A percentile compares a stretch with the other conserved stretches of the same genome.
These are phyloP conservation scores for Candida alai DNA, from an alignment of 805 yeast species.

Conservation along the genomic window DNA sequence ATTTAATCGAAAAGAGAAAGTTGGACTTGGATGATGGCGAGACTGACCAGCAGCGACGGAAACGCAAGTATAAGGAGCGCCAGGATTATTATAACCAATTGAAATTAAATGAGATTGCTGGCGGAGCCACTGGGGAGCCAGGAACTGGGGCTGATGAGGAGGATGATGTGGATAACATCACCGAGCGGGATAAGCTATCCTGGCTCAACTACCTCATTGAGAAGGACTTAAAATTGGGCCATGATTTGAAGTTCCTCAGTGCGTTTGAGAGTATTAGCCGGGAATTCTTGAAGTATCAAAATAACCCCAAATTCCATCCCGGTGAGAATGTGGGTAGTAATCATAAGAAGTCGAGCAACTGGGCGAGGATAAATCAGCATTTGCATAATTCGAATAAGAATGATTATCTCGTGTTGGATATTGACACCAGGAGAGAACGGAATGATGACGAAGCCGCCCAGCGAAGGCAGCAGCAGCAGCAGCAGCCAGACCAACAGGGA, in stretches of 20 bases:
- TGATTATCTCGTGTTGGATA: slow-evolving; percentile 26
- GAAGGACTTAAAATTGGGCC: slow-evolving; percentile 32
- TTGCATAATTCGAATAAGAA: slow-evolving; percentile 22
- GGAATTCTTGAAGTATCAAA: slow-evolving; percentile 24
- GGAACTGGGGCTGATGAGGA: slow-evolving; percentile 17
- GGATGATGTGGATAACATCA: slow-evolving; percentile 15
- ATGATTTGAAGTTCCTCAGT: slow-evolving; percentile 31
- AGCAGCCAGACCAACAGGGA: neutral
- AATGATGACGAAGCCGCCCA: neutral
- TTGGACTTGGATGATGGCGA: slow-evolving; percentile 29
- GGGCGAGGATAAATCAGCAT: slow-evolving; percentile 19
- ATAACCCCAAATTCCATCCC: slow-evolving; percentile 29
- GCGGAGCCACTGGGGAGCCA: neutral
- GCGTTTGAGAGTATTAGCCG: slow-evolving; percentile 20
- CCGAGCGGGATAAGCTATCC: slow-evolving; percentile 22
- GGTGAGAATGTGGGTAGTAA: slow-evolving; percentile 11
- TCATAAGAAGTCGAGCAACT: slow-evolving; percentile 7
- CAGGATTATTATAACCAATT: slow-evolving; percentile 39
- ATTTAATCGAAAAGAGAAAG: slow-evolving; percentile 36
- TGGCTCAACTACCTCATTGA: slow-evolving; percentile 40
- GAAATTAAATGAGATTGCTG: slow-evolving; percentile 13
- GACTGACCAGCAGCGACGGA: slow-evolving; percentile 31
- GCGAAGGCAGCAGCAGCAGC: neutral
- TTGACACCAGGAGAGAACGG: slow-evolving; percentile 20
- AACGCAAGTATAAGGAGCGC: slow-evolving; percentile 31